phyloP scores from a whole-genome alignment of 2,329 filamentous ascomycete genomes.

The Monilinia aucupariae region DNA sequence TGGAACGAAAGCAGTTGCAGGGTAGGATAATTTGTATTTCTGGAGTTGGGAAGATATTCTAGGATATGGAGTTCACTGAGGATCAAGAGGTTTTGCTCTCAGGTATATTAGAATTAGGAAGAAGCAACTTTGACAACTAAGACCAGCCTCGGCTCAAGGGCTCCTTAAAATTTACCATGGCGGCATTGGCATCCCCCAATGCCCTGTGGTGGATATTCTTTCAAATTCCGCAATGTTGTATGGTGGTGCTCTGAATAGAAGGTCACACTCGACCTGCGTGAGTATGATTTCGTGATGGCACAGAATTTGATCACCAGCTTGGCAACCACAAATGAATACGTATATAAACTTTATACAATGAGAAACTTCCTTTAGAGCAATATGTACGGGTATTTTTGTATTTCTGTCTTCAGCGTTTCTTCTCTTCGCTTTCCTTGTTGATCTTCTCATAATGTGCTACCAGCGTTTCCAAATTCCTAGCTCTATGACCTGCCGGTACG shows the following conservation, averaged over 20 bases:
- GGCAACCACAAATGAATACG: neutral
- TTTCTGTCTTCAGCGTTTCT: constrained; percentile 36
- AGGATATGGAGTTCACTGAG: constrained; percentile 11
- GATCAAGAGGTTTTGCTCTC: neutral
- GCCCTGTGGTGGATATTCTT: neutral
- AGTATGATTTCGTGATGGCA: neutral
- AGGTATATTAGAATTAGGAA: neutral
- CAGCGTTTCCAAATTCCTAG: constrained; percentile 52
- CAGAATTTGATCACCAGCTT: constrained; percentile 9
- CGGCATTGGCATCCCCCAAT: neutral
- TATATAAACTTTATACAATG: constrained; percentile 2
- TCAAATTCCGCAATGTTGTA: neutral
- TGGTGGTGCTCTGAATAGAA: neutral
- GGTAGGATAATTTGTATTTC: neutral
- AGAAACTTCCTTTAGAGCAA: constrained; percentile 2
- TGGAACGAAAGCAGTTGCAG: neutral
- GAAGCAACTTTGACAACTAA: neutral
- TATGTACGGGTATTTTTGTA: constrained; percentile 22
- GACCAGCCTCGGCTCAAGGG: neutral
- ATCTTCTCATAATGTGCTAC: constrained; percentile 58
- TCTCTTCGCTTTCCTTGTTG: constrained; percentile 51
- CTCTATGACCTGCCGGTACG: constrained; percentile 53
- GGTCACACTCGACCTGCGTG: neutral
- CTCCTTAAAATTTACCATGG: neutral
- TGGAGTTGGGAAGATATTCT: constrained; percentile 2